phyloP scores from a whole-genome alignment of 2,329 filamentous ascomycete genomes.

The Alternaria ethzedia region DNA sequence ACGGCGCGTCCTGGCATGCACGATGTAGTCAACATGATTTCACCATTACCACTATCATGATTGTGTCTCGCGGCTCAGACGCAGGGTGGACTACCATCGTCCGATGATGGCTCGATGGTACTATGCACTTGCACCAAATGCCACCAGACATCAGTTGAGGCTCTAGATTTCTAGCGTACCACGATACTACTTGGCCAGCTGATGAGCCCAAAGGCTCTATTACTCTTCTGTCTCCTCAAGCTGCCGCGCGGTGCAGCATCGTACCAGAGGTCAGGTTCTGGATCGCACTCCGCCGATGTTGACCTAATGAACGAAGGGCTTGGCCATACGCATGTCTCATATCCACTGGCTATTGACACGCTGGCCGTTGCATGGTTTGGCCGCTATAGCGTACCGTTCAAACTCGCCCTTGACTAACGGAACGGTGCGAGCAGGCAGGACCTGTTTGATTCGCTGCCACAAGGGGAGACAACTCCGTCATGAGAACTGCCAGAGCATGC shows the following conservation, averaged over 20 bases:
- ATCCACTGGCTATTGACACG: neutral
- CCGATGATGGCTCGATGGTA: neutral
- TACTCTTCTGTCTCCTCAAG: neutral
- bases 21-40: neutral
- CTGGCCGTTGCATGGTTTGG: neutral
- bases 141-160: neutral
- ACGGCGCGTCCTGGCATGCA: neutral
- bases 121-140: neutral
- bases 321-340: neutral
- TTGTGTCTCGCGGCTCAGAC: neutral
- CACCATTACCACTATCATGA: neutral
- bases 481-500: neutral
- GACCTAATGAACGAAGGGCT: neutral
- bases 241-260: neutral
- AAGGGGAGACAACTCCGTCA: constrained; percentile 1
- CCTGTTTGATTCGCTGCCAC: neutral
- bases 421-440: constrained; percentile 5
- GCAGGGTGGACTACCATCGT: neutral
- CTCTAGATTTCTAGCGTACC: constrained; percentile 6
- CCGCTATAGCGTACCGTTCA: constrained; percentile 3
- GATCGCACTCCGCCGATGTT: neutral
- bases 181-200: neutral
- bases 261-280: neutral
- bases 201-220: neutral
- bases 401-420: constrained; percentile 1